Evolutionary conservation across 2,329 filamentous ascomycete genomes (phyloP), one percentile per base, ranked within the genome.

Genomic region (Massarina eburnea): DNA sequence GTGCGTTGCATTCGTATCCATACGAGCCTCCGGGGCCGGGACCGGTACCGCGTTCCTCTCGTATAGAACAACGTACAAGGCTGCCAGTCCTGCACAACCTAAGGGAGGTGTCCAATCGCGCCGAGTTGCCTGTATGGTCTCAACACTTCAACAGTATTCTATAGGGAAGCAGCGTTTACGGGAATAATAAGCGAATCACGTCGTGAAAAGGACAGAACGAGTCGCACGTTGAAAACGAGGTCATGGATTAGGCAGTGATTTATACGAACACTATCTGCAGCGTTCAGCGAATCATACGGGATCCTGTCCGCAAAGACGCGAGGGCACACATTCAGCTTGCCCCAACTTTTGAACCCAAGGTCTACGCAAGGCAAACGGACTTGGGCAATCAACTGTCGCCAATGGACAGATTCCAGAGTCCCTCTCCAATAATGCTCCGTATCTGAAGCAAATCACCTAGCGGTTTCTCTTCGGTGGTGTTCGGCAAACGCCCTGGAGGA

Each of bases 41-140:
- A 19, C 41, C 41, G 22, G 21, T 14, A 26, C 27, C 35, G 42
- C 35, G 42, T 45, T 39, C 34, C 42, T 45, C 42, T 24, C 35
- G 24, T 45, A 14, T 24, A 6, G 10, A 19, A 5, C 27, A 30
- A 14, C 12, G 15, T 19, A 22, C 35, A n/a, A 37, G 35, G 35
- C 19, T 22, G 18, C 12, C 19, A n/a, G n/a, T n/a, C n/a, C n/a
- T n/a, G n/a, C n/a, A n/a, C n/a, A n/a, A n/a, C n/a, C n/a, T n/a
- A n/a, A n/a, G n/a, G n/a, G n/a, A n/a, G n/a, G n/a, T n/a, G n/a
- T n/a, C n/a, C n/a, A n/a, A n/a, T n/a, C n/a, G n/a, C n/a, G n/a
- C n/a, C n/a, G n/a, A n/a, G n/a, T n/a, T n/a, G n/a, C n/a, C n/a
- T n/a, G n/a, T n/a, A n/a, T n/a, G n/a, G n/a, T n/a, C n/a, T n/a